Conservation (phyloP, 495 filamentous ascomycete species). For the Corynascus novoguineensis region DNA sequence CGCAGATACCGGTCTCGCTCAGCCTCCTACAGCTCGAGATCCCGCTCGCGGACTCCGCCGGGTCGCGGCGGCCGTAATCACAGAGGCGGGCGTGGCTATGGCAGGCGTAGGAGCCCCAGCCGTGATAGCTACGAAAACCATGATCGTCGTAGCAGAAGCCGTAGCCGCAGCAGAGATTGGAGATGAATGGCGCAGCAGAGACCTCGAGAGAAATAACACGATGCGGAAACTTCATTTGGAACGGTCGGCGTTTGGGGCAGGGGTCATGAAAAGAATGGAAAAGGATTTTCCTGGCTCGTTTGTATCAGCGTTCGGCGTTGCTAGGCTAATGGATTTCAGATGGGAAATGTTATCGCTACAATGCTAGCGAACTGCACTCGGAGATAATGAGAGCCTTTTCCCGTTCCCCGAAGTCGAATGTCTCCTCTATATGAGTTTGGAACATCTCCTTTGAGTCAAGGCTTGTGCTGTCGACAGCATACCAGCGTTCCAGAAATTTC, state of each 20-base stretch:
- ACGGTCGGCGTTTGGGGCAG: conserved; percentile 10
- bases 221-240: neutral
- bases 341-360: neutral
- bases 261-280: neutral
- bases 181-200: conserved; percentile 23
- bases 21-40: conserved; percentile 48
- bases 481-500: neutral
- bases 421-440: neutral
- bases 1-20: conserved; percentile 45
- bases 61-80: conserved; percentile 34
- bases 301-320: conserved; percentile 8
- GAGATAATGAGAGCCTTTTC: neutral
- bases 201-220: too few relatives aligned
- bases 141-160: conserved; percentile 28
- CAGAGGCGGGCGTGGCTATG: conserved; percentile 38
- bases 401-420: neutral
- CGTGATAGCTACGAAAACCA: conserved; percentile 53
- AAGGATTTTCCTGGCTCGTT: neutral
- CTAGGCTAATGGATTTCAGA: conserved; percentile 14
- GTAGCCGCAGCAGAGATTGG: conserved; percentile 25
- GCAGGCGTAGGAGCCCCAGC: conserved; percentile 52
- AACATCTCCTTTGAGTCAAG: neutral
- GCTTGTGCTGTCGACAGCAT: too few relatives aligned
- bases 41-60: conserved; percentile 47
- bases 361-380: neutral